A percentile compares a stretch with the other conserved stretches of the same genome.
Conservation (phyloP, 2,329 filamentous ascomycete species). For the Ophiosphaerella korrae region DNA sequence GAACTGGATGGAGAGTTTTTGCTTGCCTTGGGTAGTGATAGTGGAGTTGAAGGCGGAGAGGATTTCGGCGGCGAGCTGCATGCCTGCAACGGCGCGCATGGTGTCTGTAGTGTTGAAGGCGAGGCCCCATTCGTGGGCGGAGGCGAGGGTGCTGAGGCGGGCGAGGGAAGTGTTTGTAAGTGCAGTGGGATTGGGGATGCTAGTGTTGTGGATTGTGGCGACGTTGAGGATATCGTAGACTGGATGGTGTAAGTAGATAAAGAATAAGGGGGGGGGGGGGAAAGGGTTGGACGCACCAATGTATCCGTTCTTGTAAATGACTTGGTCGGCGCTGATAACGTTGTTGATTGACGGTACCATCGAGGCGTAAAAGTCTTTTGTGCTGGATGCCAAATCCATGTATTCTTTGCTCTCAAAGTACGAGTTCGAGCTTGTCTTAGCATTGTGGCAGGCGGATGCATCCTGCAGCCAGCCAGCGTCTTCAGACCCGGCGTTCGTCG, state of each 20-base stretch:
- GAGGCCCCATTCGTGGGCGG: constrained; percentile 79
- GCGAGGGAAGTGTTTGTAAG: constrained; percentile 66
- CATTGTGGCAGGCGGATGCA: constrained; percentile 60
- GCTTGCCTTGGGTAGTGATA: constrained; percentile 43
- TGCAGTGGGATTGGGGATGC: constrained; percentile 60
- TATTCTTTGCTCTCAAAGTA: constrained; percentile 62
- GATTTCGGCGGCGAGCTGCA: constrained; percentile 55
- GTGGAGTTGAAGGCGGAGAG: constrained; percentile 53
- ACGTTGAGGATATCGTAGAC: constrained; percentile 69
- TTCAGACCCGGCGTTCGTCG: constrained; percentile 63
- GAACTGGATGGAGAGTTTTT: constrained; percentile 61
- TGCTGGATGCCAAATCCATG: constrained; percentile 53
- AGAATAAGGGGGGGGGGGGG: not conserved
- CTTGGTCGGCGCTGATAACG: constrained; percentile 55
- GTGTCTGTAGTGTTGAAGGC: constrained; percentile 71
- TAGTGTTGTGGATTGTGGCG: constrained; percentile 65
- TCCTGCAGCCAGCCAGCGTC: constrained; percentile 64
- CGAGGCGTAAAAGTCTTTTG: constrained; percentile 59
- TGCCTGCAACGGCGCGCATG: constrained; percentile 54
- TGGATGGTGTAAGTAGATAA: constrained; percentile 7
- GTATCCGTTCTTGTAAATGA: constrained; percentile 68
- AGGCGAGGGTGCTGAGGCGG: constrained; percentile 74
- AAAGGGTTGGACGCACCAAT: constrained; percentile 53
- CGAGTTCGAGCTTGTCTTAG: constrained; percentile 62
- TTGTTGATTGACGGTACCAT: constrained; percentile 59